phyloP scores from a whole-genome alignment of 192 early-diverging fungal genomes.

The Chytriomyces hyalinus region DNA sequence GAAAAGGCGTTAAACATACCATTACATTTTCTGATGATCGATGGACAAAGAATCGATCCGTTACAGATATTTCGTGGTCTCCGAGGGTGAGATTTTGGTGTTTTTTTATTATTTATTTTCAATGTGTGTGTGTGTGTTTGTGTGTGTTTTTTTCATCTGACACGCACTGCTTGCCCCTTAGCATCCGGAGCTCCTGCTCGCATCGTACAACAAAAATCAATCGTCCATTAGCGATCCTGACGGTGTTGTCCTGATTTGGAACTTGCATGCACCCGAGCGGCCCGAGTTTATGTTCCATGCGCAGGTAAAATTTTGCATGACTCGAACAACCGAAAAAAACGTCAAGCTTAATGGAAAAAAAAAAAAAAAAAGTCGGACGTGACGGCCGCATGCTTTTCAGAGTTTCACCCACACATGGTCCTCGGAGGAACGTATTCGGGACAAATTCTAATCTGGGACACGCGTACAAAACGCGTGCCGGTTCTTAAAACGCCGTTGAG shows the following conservation, averaged over 20 bases:
- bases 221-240: constrained; percentile 87
- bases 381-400: constrained; percentile 83
- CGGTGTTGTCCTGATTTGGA: constrained; percentile 96
- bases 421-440: constrained; percentile 98
- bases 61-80: constrained; percentile 95
- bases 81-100: constrained; percentile 60
- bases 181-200: constrained; percentile 87
- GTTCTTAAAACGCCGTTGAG: constrained; percentile 94
- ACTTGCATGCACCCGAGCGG: constrained; percentile 79
- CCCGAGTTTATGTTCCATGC: constrained; percentile 96
- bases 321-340: no score
- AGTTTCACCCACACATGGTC: constrained; percentile 90
- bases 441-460: constrained; percentile 98
- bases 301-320: constrained; percentile 52
- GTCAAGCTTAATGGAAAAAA: no score
- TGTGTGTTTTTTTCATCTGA: not conserved
- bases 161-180: constrained; percentile 21
- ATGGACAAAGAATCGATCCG: constrained; percentile 83
- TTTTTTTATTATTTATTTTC: not conserved
- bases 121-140: not conserved
- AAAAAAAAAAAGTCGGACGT: constrained; percentile 72
- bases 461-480: constrained; percentile 80
- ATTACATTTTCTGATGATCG: constrained; percentile 80
- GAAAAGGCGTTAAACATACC: constrained; percentile 72
- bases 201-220: constrained; percentile 92